Base-by-base conservation (phyloP, 1,284 basidiomycete genomes). In the Sanguinoderma infundibulare region DNA sequence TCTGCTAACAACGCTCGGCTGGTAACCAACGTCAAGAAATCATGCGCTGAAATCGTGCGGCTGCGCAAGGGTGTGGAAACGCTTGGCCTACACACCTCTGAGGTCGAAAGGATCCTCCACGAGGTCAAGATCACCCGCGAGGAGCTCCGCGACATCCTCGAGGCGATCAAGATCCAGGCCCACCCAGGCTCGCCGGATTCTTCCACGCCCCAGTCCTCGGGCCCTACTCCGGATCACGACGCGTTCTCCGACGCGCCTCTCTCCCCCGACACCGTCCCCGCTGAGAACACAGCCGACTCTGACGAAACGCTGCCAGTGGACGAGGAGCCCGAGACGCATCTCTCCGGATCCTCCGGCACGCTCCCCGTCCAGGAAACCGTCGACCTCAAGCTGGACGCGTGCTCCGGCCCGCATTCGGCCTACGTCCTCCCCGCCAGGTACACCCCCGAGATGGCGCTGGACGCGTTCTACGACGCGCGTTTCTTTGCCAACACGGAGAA, bases 151-250 rank as follows among this genome's bases (percentile, higher is more conserved):
- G 42, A 20, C 42, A 26, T 46, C 24, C 24, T 46, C 24, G 42
- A 46, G 12, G 24, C 42, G 15, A 26, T 46, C 24, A 46, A 46
- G 20, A 15, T 26, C 42, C 42, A 8, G 9, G 12, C 24, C 24
- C 24, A 22, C 24, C 12, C 14, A 2, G 24, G 12, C 24, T 46
- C 42, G 0, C 10, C 42, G 3, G 12, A 26, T 79, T 22, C 1
- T 34, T 34, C 34, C 12, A 34, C 34, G 34, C 1, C 24, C 28
- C 28, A 22, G 24, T 28, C 42, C 12, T 46, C 24, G 24, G 28
- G 28, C 42, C 42, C 42, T 14, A 5, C 42, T 26, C 14, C 24
- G 14, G 42, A 46, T 26, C 24, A 46, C 42, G 24, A 26, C 42
- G 42, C 42, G 24, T 28, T 46, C 17, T 46, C 42, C 42, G 28